Conservation (phyloP, 1,284 basidiomycete species). For the Rhodotorula sp. region DNA sequence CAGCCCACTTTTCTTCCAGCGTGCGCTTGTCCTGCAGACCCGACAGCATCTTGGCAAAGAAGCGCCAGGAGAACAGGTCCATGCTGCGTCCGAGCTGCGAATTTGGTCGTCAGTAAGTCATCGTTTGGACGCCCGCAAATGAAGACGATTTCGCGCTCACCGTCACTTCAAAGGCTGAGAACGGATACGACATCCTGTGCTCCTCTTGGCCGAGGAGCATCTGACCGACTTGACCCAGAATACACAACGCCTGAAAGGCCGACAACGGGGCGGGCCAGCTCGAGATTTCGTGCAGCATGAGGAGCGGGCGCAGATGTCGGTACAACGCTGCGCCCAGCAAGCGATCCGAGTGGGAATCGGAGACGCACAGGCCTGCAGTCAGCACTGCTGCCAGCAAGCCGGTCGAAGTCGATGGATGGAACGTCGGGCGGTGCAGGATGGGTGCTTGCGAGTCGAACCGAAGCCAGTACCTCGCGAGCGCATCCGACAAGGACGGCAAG, state of each 20-base stretch:
- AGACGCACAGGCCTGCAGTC: neutral
- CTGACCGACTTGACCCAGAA: slow-evolving; percentile 8
- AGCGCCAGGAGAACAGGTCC: slow-evolving; percentile 3
- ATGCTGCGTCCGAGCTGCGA: slow-evolving; percentile 5
- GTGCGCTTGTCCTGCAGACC: no score
- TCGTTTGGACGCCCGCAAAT: no score
- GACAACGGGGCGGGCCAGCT: neutral
- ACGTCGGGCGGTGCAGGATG: neutral
- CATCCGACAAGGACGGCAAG: neutral
- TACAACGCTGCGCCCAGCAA: neutral
- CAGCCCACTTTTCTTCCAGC: neutral
- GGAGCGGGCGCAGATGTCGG: neutral
- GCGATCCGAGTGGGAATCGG: neutral
- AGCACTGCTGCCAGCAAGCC: neutral
- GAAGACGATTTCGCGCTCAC: neutral
- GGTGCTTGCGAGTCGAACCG: neutral
- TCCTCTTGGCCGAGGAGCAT: neutral
- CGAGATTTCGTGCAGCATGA: neutral
- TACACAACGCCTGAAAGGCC: slow-evolving; percentile 1
- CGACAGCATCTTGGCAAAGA: neutral
- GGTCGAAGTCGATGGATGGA: neutral
- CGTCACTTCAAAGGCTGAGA: neutral
- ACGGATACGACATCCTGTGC: neutral
- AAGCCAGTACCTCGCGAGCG: neutral
- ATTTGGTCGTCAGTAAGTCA: neutral